Base-by-base conservation (phyloP, 495 filamentous ascomycete genomes). In the Talaromyces nanjingensis region DNA sequence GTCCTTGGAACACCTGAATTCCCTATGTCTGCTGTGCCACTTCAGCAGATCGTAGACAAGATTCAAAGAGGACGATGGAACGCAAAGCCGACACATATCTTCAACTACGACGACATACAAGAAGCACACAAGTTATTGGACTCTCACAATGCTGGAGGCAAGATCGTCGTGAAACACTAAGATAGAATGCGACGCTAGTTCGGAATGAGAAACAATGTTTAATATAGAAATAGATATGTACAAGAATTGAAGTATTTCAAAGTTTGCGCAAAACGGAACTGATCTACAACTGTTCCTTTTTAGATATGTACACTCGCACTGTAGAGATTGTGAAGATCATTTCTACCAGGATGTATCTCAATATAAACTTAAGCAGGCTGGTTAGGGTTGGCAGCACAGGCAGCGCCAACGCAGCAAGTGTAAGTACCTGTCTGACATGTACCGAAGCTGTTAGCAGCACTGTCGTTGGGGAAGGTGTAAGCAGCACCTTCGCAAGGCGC, bases 221-320 rank as follows among this genome's bases (percentile, higher is more conserved):
- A 12, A 37, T 11, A 11, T 11, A 37, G 12, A 37, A 12, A 12
- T 42, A 16, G 37, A 16, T n/a, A 42, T 42, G 14, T 42, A 42
- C 37, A 42, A 42, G 37, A 42, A 42, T 12, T 42, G 14, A 42
- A 42, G 14, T 42, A 16, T 16, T 16, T 16, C 1, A 11, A 12
- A 12, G 11, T 42, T 37, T 37, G 33, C 37, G 37, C 37, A 42
- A 42, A 16, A 14, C 4, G 0, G 37, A 5, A 14, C 12, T 4
- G 37, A 42, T 42, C 37, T 16, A n/a, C 37, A 42, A 16, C 9
- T 2, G 89, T 65, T 87, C 85, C 71, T 87, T 87, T 2, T 79
- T 75, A 42, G 66, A 9, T 49, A 49, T 49, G 45, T 45, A 45
- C 39, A 49, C 6, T 49, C 45, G 45, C 45, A 49, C 8, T 16